Conservation (phyloP, 768 basidiomycete genomes). For the Naganishia antarctica region DNA sequence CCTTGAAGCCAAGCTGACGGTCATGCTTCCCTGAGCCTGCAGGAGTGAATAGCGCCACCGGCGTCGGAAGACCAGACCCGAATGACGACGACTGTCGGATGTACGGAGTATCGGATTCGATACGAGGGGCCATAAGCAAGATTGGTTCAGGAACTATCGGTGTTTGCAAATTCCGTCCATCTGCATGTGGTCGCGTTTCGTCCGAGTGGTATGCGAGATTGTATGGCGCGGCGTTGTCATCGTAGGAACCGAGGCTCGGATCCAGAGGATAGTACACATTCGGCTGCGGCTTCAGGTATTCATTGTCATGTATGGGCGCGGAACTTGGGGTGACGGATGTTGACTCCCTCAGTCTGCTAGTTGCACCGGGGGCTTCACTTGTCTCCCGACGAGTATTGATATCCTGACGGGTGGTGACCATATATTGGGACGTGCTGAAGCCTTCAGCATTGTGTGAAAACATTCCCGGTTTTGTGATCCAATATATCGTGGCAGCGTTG, state of each 20-base stretch:
- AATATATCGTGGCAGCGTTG: constrained; percentile 5
- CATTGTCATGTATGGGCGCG: constrained; percentile 3
- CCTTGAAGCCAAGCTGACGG: not conserved
- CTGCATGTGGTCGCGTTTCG: no score
- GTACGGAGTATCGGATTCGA: not conserved
- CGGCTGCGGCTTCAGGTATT: constrained; percentile 3
- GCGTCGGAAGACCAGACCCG: no score
- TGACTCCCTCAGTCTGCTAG: not conserved
- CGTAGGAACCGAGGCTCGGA: not conserved
- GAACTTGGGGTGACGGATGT: no score
- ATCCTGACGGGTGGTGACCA: not conserved
- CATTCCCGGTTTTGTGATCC: constrained; percentile 9
- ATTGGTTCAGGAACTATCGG: not conserved
- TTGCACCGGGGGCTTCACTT: not conserved
- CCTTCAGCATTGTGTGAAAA: constrained; percentile 11
- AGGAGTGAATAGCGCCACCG: no score
- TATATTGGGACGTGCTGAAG: not conserved
- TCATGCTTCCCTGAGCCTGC: no score
- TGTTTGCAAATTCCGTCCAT: no score
- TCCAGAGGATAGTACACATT: constrained; percentile 10
- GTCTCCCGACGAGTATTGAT: not conserved
- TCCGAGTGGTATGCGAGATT: no score
- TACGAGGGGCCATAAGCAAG: not conserved
- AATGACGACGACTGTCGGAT: no score
- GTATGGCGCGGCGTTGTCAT: not conserved